Percentiles rank a stretch among this genome's conserved stretches.
Evolutionary conservation across 108 stramenopile genomes (phyloP).

Genomic region (Discostella pseudostelligera): DNA sequence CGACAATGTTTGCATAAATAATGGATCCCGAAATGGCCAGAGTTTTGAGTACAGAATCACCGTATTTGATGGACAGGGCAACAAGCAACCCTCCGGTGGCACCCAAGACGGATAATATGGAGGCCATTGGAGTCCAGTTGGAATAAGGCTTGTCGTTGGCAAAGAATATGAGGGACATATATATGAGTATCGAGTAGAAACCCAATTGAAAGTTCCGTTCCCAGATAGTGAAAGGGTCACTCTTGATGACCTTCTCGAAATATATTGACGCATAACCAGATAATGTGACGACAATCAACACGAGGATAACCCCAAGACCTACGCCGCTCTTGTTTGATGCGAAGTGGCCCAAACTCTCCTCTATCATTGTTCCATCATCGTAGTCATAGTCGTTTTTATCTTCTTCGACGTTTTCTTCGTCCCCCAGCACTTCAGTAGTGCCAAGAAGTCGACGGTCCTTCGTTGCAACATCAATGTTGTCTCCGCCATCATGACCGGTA

Average conservation of each 20-base stretch:
- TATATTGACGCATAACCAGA: constrained; percentile 52
- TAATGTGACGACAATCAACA: constrained; percentile 47
- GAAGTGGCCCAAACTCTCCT: no score
- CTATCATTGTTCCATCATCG: no score
- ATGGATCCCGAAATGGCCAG: constrained; percentile 35
- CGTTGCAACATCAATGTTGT: no score
- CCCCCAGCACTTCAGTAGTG: no score
- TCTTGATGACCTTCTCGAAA: constrained; percentile 59
- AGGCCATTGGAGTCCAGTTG: constrained; percentile 10
- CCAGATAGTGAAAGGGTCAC: constrained; percentile 39
- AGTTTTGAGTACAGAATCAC: constrained; percentile 54
- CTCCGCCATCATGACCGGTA: neutral
- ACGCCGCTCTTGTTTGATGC: neutral
- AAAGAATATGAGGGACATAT: constrained; percentile 5
- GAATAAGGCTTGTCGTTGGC: neutral
- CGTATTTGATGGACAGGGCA: constrained; percentile 55
- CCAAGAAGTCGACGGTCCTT: no score
- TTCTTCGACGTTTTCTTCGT: no score
- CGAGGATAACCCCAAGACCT: constrained; percentile 29
- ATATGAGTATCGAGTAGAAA: constrained; percentile 25
- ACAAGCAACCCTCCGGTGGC: constrained; percentile 53
- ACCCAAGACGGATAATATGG: constrained; percentile 18
- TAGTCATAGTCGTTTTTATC: no score
- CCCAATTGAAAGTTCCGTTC: constrained; percentile 57
- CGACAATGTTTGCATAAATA: constrained; percentile 7